Evolutionary conservation across 805 yeast genomes (phyloP).

Genomic region (Metahyphopichia silvanorum): DNA sequence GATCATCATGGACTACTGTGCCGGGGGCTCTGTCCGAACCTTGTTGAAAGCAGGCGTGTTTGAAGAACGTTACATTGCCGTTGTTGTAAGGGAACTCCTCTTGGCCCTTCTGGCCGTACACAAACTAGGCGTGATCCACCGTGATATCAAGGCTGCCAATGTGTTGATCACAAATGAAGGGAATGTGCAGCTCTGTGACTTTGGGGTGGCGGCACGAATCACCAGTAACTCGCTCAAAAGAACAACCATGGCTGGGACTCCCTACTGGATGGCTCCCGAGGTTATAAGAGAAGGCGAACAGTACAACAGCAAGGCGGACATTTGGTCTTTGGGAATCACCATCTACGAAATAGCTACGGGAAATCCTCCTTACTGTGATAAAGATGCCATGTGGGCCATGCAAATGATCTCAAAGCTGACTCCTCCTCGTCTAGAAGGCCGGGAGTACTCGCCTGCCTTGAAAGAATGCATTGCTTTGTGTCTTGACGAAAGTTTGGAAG

Average conservation of each 20-base stretch:
- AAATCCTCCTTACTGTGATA: conserved; percentile 94
- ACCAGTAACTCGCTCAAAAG: conserved; percentile 73
- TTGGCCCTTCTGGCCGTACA: conserved; percentile 81
- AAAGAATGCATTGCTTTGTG: conserved; percentile 91
- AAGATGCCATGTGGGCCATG: conserved; percentile 93
- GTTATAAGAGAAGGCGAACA: conserved; percentile 88
- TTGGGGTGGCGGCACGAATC: conserved; percentile 96
- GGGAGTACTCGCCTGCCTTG: conserved; percentile 68
- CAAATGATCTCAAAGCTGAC: conserved; percentile 87
- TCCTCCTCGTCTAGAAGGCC: conserved; percentile 93
- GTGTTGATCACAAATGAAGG: conserved; percentile 88
- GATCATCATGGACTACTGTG: conserved; percentile 97
- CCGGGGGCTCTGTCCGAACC: conserved; percentile 92
- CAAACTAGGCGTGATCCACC: conserved; percentile 85
- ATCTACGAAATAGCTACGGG: conserved; percentile 94
- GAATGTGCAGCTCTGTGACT: conserved; percentile 87
- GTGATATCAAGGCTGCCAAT: conserved; percentile 97
- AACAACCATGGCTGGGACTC: conserved; percentile 94
- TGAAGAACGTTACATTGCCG: conserved; percentile 79
- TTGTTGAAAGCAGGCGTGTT: conserved; percentile 81
- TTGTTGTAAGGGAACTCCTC: conserved; percentile 80
- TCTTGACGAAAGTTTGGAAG: conserved; percentile 89
- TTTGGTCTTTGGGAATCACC: conserved; percentile 97
- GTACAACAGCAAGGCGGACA: conserved; percentile 89
- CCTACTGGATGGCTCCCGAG: conserved; percentile 99